Evolutionary conservation across 2,329 filamentous ascomycete genomes (phyloP).

Genomic region (Paecilomyces niveus): DNA sequence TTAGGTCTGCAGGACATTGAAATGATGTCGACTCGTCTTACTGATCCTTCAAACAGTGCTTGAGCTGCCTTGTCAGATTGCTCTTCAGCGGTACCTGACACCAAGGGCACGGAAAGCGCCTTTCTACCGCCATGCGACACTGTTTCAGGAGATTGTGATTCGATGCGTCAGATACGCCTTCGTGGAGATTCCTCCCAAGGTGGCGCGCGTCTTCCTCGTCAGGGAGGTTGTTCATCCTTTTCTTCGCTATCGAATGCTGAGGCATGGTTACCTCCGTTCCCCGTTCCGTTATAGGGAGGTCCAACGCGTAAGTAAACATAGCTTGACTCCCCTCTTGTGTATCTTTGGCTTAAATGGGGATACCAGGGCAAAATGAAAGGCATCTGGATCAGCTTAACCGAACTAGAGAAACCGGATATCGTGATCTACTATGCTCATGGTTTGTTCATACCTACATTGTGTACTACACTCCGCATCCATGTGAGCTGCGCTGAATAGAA

Average conservation of each 20-base stretch:
- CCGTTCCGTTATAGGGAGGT: slow-evolving; percentile 60
- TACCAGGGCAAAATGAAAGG: slow-evolving; percentile 49
- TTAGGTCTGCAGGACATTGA: slow-evolving; percentile 44
- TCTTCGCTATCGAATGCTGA: slow-evolving; percentile 65
- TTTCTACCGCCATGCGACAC: slow-evolving; percentile 62
- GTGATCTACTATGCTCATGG: slow-evolving; percentile 79
- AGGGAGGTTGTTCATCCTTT: slow-evolving; percentile 68
- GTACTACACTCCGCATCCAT: neutral
- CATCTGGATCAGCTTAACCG: slow-evolving; percentile 62
- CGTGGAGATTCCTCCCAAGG: slow-evolving; percentile 58
- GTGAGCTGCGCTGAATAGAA: slow-evolving; percentile 8
- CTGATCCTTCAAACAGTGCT: slow-evolving; percentile 39
- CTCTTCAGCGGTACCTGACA: slow-evolving; percentile 52
- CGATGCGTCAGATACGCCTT: slow-evolving; percentile 74
- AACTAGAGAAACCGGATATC: slow-evolving; percentile 58
- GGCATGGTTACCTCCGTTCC: slow-evolving; percentile 58
- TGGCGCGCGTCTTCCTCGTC: slow-evolving; percentile 71
- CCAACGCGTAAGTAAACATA: slow-evolving; percentile 36
- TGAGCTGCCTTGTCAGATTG: slow-evolving; percentile 51
- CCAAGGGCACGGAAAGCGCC: slow-evolving; percentile 42
- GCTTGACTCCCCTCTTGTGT: neutral
- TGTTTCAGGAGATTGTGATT: slow-evolving; percentile 71
- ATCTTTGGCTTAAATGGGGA: neutral
- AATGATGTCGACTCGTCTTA: neutral
- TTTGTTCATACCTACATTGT: slow-evolving; percentile 25